Base-by-base conservation (phyloP, 208 protist species). In the Borovskyia barvae region DNA sequence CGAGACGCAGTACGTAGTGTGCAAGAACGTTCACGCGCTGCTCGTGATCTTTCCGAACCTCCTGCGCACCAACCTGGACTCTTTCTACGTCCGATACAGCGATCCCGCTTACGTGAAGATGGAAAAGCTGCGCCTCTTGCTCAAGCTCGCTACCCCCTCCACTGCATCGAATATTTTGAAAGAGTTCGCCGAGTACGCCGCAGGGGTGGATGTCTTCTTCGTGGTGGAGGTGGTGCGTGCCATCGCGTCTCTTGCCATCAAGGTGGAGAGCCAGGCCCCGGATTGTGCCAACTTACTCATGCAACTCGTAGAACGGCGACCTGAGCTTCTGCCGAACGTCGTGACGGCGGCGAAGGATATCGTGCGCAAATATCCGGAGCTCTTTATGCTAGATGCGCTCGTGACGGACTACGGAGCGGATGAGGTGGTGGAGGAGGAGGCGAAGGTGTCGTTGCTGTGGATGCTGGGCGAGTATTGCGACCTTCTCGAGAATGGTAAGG, bases 41-140 rank as follows among this genome's bases (percentile, higher is more conserved):
- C 76, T 99, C 1, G 98, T 99, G 48, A 92, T 98, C 58, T 91
- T 94, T 49, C 97, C 98, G 15, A 85, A 81, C 54, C 78, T 99
- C 24, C 80, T 99, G 30, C 75, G 70, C 24, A 68, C 68, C 22
- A 92, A 84, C 73, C 75, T 94, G 19, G 90, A 97, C 57, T 85
- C 98, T 19, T 99, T 99, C 72, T 99, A 99, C 77, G 97, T 98
- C 43, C 99, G 99, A 66, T 99, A 99, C 90, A 99, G 98, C 54
- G 99, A 99, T 67, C 98, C 99, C 17, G 95, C 98, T 42, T 99
- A 99, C 70, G 97, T 99, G 25, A 99, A 99, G 75, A 88, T 99
- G 56, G 98, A 99, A 81, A 99, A 99, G 78, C 89, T 99, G 15
- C 94, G 98, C 28, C 97, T 99, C 45, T 83, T 99, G 59, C 86